Evolutionary conservation across 306 rosid species (phyloP), one percentile per base, ranked within the genome.

Genomic region (Acacia crassicarpa): DNA sequence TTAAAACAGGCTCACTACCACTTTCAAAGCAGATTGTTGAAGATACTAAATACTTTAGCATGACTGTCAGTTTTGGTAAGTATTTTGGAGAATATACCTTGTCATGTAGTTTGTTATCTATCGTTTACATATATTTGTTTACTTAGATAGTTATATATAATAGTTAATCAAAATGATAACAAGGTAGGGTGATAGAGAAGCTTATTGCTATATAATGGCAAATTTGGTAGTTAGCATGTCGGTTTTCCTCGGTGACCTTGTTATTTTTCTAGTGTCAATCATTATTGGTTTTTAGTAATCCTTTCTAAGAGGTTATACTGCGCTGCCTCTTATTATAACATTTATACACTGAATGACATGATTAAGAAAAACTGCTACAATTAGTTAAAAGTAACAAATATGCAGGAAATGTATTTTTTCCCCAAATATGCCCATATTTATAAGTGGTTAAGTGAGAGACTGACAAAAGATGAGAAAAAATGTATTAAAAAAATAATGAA

Each of bases 11-110:
- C 73, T 93, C 96, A 59, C 44, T 86, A 78, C 89, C 94, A 38
- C 92, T 95, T 76, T 95, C 98, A 73, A 95, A 87, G 94, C 97
- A 95, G 81, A 75, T 95, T 81, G 99, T 89, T 49, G 97, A 95
- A 87, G 83, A 89, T 58, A 93, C 98, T 84, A 91, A 90, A 78
- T 95, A 90, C 89, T 95, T 87, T 89, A 91, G 99, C 91, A 84
- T 95, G 78, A 89, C 98, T 8, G 99, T 95, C 80, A 95, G 99
- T 84, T 95, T 93, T 79, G 98, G 99, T 93, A 91, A 88, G 84
- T 61, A 27, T 77, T 70, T 76, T 51, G 22, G 14, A 49, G 6
- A 4, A 51, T 51, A 51, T 51, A 16, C 53, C 5, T 48, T 48
- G 19, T 48, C 53, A 48, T 17, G 20, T 19, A 54, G 20, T 20